Evolutionary conservation across 371 early-diverging fungal species (phyloP), one percentile per base, ranked within the genome.

Genomic region (Parasitella parasitica): DNA sequence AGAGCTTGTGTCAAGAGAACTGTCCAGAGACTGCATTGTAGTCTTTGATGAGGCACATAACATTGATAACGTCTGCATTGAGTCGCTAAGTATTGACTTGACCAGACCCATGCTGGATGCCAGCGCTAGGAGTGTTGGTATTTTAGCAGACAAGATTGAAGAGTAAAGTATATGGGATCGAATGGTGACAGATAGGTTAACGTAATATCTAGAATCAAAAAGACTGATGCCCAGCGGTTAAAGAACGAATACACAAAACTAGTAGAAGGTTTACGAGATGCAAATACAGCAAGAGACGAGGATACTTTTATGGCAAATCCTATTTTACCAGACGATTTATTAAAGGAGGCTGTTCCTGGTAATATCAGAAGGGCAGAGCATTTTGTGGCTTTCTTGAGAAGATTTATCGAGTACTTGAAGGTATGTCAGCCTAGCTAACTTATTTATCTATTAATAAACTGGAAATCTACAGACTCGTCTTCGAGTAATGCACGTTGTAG

Each of bases 11-110:
- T 95, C 96, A 0, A 91, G 90, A 75, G 96, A 97, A 61, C 63
- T 99, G 27, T 88, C 93, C n/a, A 91, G 90, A 71, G 95, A 99
- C 61, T 87, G 91, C 56, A 97, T 99, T 57, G 95, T 99, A 6
- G 95, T 99, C 4, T 99, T 99, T 85, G 99, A 99, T 80, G 99
- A 99, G 73, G 99, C 99, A 3, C 99, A 99, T 82, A 99, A 99
- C 72, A 99, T 99, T 59, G 98, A 96, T 77, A 96, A 95, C 80
- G 97, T 96, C 5, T 99, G 99, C 77, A 97, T 99, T 39, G 99
- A 99, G 61, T 91, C 97, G 3, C 73, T 99, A 46, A 95, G 95
- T 64, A 89, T 99, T 58, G 97, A 99, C 71, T 80, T 99, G 20
- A 94, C 89, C 26, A 80, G 95, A 48, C 93, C 91, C 9, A 92